Evolutionary conservation across 495 filamentous ascomycete genomes (phyloP), one percentile per base, ranked within the genome.

Genomic region (Penicillium cinerascens): DNA sequence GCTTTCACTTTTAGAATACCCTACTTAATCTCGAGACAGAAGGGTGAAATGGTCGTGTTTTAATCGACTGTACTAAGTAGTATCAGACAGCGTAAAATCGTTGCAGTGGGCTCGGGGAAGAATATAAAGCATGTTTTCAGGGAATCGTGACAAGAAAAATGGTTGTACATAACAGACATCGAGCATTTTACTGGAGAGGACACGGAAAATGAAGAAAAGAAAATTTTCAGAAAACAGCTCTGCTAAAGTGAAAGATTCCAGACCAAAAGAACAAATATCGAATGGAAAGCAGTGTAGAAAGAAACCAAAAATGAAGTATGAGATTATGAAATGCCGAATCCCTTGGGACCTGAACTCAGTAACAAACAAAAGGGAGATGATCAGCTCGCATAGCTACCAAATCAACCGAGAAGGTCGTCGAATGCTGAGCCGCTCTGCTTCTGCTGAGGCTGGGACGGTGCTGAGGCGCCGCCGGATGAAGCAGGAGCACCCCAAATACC

Each of bases 401-500:
- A 49, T 73, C 67, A 87, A 58, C 84, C 84, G 52, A 88, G 72
- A 48, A 88, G 63, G 67, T 88, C 85, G 74, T 87, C 84, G 40
- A 87, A 64, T 20, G 58, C 69, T 1, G 71, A 75, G 42, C 78
- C 81, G 53, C 76, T 73, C 60, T 67, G 67, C 47, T 65, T 60
- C 27, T 63, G 63, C 55, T 65, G 61, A 20, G 52, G 46, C 42
- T 58, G 63, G 25, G 42, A 67, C 36, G 76, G 61, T 6, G 71
- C 68, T 3, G 76, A 59, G 6, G 51, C 39, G 18, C 39, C 42
- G 38, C 52, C 47, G 33, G 67, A 58, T 1, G 77, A 59, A 29
- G 82, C 74, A 4, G 81, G 76, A 6, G 86, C 79, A 9, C 93
- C 93, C 91, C 95, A 98, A 59, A 98, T 89, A 2, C 92, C 91